A percentile compares a stretch with the other conserved stretches of the same genome.
phyloP scores from a whole-genome alignment of 441 rosid genomes.

The Jatropha multifida region DNA sequence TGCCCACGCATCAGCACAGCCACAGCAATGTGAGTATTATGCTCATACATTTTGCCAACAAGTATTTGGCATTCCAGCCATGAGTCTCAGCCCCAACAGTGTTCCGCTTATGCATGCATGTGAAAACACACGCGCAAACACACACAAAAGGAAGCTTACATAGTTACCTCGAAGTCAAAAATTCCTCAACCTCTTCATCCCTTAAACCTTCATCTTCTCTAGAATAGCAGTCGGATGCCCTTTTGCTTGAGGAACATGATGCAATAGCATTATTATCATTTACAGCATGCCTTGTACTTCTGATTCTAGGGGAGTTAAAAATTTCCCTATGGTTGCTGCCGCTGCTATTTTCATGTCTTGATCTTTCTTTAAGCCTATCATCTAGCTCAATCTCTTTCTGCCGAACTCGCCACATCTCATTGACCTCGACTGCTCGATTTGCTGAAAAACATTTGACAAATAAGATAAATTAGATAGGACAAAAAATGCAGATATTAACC shows the following conservation, averaged over 20 bases:
- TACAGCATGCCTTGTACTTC: conserved; percentile 27
- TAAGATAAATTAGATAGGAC: not conserved
- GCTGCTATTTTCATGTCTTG: conserved; percentile 40
- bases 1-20: too few species aligned
- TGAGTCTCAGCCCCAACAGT: too few species aligned
- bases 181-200: conserved; percentile 71
- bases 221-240: conserved; percentile 28
- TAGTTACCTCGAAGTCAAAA: conserved; percentile 72
- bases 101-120: too few species aligned
- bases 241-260: conserved; percentile 48
- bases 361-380: conserved; percentile 47
- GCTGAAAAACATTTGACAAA: conserved; percentile 42
- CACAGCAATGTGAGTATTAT: too few species aligned
- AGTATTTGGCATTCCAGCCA: too few species aligned
- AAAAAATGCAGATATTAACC: not conserved
- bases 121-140: not conserved
- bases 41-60: too few species aligned
- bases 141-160: not conserved
- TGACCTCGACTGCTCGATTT: conserved; percentile 80
- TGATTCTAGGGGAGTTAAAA: not conserved
- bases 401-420: conserved; percentile 88
- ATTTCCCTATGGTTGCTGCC: not conserved
- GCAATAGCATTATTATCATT: conserved; percentile 32
- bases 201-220: conserved; percentile 56
- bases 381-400: conserved; percentile 67